Base-by-base conservation (phyloP, 148 eudicot species). In the Dysphania ambrosioides region DNA sequence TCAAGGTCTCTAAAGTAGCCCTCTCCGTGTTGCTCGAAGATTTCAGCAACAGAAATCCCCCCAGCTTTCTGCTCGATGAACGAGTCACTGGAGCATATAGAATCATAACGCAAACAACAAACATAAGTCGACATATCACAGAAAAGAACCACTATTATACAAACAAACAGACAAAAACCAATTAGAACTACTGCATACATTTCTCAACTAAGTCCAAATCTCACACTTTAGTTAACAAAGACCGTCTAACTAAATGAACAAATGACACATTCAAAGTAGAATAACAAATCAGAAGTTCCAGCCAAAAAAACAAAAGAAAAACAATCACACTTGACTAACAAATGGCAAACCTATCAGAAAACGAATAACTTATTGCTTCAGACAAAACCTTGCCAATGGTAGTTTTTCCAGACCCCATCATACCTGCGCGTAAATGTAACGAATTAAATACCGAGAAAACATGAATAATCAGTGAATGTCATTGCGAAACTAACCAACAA, bases 331-430 rank as follows among this genome's bases (percentile, higher is more conserved):
- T 59, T 53, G 57, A 66, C 1, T 76, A 34, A 40, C 60, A 36
- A 53, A 63, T 32, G 60, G 77, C 89, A 60, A 51, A 91, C 99
- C 97, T 79, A 82, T 95, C 99, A 75, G 41, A 82, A 83, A 95
- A 95, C 6, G 97, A 86, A 85, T 95, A 95, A 67, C 85, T 86
- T 73, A 95, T 94, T 38, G 61, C 85, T 47, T 87, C 92, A 5
- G 99, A 84, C 79, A 95, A 81, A 79, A 92, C 83, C 85, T 81
- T 86, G 80, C 99, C 99, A 72, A 95, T 75, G 8, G 99, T 95
- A 60, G 99, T 92, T 83, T 95, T 95, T 13, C 99, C 99, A 69
- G 99, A 92, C 55, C 99, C 99, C 99, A 95, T 95, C 97, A 95
- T 90, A 75, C 99, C 99, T 93, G 84, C 76, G 87, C 72, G 34